phyloP scores from a whole-genome alignment of 768 basidiomycete genomes.

The Phanerochaete carnosa region DNA sequence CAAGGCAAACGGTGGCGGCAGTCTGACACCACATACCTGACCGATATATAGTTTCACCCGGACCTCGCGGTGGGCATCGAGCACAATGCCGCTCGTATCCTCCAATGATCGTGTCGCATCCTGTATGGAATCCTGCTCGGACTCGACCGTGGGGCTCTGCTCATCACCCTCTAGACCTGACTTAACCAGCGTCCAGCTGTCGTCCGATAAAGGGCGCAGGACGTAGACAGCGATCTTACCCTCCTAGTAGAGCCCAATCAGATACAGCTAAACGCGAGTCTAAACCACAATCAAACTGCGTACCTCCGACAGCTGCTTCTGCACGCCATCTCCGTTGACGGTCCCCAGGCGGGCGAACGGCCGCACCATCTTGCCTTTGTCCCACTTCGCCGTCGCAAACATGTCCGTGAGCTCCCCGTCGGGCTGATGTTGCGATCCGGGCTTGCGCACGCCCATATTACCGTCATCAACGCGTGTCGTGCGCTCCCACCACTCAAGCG shows the following conservation, averaged over 20 bases:
- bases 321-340: slow-evolving; percentile 28
- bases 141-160: slow-evolving; percentile 17
- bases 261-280: neutral
- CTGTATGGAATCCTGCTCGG: slow-evolving; percentile 43
- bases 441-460: slow-evolving; percentile 34
- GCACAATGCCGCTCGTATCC: slow-evolving; percentile 42
- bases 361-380: slow-evolving; percentile 73
- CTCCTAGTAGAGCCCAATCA: slow-evolving; percentile 24
- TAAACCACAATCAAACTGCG: neutral
- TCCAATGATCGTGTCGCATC: slow-evolving; percentile 33
- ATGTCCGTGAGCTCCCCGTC: slow-evolving; percentile 36
- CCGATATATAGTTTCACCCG: slow-evolving; percentile 72
- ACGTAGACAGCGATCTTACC: slow-evolving; percentile 41
- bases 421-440: slow-evolving; percentile 33
- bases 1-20: neutral
- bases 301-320: slow-evolving; percentile 26
- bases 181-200: slow-evolving; percentile 39
- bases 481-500: slow-evolving; percentile 60
- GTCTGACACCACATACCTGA: slow-evolving; percentile 39
- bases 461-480: slow-evolving; percentile 41
- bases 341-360: slow-evolving; percentile 65
- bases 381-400: slow-evolving; percentile 61
- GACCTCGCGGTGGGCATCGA: slow-evolving; percentile 67
- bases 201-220: slow-evolving; percentile 43
- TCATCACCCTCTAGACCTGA: slow-evolving; percentile 29